Percentiles rank a stretch among this genome's conserved stretches.
Evolutionary conservation across 192 early-diverging fungal species (phyloP).

Genomic region (Spizellomyces sp.): DNA sequence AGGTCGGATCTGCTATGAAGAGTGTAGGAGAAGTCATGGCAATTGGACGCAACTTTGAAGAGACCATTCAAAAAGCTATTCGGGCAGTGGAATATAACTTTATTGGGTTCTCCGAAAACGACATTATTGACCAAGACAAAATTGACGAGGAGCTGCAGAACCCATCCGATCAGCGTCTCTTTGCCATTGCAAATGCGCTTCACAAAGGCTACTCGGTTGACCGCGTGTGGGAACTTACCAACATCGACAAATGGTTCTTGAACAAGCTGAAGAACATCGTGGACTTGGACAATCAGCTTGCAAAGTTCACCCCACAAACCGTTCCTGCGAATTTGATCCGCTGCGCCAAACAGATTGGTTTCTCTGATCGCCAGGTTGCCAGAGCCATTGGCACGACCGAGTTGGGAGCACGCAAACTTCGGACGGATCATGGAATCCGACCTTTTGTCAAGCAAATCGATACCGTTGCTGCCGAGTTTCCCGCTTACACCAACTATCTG

Average conservation of each 20-base stretch:
- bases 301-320: conserved; percentile 59
- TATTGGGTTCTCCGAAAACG: conserved; percentile 72
- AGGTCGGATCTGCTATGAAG: conserved; percentile 94
- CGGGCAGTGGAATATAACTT: conserved; percentile 87
- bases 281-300: conserved; percentile 73
- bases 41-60: conserved; percentile 95
- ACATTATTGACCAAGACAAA: conserved; percentile 69
- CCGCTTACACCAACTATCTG: conserved; percentile 96
- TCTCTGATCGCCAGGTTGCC: conserved; percentile 92
- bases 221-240: conserved; percentile 84
- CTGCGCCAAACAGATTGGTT: conserved; percentile 91
- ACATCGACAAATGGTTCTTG: conserved; percentile 98
- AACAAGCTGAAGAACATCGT: conserved; percentile 90
- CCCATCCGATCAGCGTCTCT: conserved; percentile 93
- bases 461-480: conserved; percentile 98
- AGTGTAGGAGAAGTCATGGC: conserved; percentile 98
- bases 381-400: conserved; percentile 76
- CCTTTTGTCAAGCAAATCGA: conserved; percentile 99
- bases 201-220: conserved; percentile 93
- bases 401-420: conserved; percentile 81
- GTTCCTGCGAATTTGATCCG: conserved; percentile 62
- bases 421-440: conserved; percentile 76
- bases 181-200: conserved; percentile 95
- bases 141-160: conserved; percentile 86
- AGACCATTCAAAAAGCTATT: conserved; percentile 97